Conservation (phyloP, 2,329 filamentous ascomycete genomes). For the Talaromyces sp. region DNA sequence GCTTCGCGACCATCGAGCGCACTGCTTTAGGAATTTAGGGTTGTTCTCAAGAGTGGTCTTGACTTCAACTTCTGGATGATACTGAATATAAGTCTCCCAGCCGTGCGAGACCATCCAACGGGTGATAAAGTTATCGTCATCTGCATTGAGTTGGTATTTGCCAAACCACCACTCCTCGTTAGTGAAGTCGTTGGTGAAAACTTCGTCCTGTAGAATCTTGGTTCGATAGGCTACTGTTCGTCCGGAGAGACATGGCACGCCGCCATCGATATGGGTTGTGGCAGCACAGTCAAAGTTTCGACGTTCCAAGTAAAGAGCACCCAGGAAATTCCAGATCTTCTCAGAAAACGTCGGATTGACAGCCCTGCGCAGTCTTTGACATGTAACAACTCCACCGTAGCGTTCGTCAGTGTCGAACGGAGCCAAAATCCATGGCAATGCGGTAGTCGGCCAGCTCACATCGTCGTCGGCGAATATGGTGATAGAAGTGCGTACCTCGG, state of each 20-base stretch:
- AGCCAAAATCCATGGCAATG: slow-evolving; percentile 87
- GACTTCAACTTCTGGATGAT: slow-evolving; percentile 85
- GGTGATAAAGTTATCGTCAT: slow-evolving; percentile 98
- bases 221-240: slow-evolving; percentile 90
- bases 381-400: slow-evolving; percentile 89
- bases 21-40: slow-evolving; percentile 86
- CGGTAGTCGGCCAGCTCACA: slow-evolving; percentile 83
- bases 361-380: slow-evolving; percentile 76
- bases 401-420: slow-evolving; percentile 76
- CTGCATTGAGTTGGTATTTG: slow-evolving; percentile 85
- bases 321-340: slow-evolving; percentile 81
- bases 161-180: slow-evolving; percentile 80
- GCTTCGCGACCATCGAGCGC: slow-evolving; percentile 90
- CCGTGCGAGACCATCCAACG: slow-evolving; percentile 89
- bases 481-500: slow-evolving; percentile 76
- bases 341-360: slow-evolving; percentile 59
- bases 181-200: slow-evolving; percentile 85
- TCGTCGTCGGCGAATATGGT: slow-evolving; percentile 95
- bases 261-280: slow-evolving; percentile 90
- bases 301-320: slow-evolving; percentile 86
- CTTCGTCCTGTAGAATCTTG: slow-evolving; percentile 78
- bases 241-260: slow-evolving; percentile 94
- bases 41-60: slow-evolving; percentile 91
- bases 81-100: slow-evolving; percentile 95
- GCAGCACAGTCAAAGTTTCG: slow-evolving; percentile 97